Conservation (phyloP, 345 rosid species). For the Stellera chamaejasme region DNA sequence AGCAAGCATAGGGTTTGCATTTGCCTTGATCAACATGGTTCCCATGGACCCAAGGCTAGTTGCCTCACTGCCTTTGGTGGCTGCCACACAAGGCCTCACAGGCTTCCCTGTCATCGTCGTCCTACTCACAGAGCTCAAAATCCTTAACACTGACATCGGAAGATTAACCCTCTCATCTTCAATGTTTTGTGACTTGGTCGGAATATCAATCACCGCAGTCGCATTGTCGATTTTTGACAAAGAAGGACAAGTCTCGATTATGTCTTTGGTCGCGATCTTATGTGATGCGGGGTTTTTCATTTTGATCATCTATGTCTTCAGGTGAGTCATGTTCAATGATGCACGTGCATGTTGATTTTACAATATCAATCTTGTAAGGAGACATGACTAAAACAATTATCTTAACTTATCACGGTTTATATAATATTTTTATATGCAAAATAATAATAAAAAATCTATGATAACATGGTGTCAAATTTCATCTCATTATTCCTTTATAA, state of each 20-base stretch:
- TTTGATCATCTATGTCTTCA: neutral
- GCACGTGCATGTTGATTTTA: no score
- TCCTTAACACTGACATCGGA: conserved; percentile 34
- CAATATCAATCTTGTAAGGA: no score
- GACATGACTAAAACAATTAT: no score
- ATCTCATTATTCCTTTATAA: no score
- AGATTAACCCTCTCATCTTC: conserved; percentile 27
- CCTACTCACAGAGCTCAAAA: conserved; percentile 28
- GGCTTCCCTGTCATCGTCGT: conserved; percentile 26
- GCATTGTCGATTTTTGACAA: neutral
- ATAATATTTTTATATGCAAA: no score
- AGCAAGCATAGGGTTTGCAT: neutral
- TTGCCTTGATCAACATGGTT: neutral
- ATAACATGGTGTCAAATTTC: no score
- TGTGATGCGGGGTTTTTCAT: conserved; percentile 8
- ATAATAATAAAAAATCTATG: no score
- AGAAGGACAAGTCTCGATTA: neutral
- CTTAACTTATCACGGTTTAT: no score
- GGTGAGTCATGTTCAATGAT: no score
- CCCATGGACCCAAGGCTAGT: neutral
- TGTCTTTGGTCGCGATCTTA: neutral
- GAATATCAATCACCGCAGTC: neutral
- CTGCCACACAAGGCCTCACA: conserved; percentile 1
- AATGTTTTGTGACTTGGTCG: conserved; percentile 19
- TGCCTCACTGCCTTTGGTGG: neutral